Evolutionary conservation across 2,329 filamentous ascomycete species (phyloP).

Genomic region (Amylocarpus encephaloides): DNA sequence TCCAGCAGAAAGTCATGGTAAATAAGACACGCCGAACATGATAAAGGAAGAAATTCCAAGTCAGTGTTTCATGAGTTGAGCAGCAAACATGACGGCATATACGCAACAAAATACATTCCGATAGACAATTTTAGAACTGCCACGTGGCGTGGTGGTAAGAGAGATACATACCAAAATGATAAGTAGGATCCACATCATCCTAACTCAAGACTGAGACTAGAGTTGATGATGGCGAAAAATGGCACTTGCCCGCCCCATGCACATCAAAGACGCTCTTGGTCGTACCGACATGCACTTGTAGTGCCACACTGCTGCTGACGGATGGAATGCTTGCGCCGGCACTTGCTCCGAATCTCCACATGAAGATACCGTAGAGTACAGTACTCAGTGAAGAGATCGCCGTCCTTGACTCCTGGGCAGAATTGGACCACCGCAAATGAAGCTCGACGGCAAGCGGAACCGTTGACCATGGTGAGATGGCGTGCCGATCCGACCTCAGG

Average conservation of each 20-base stretch:
- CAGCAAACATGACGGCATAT: conserved; percentile 4
- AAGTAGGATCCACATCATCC: conserved; percentile 3
- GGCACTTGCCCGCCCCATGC: neutral
- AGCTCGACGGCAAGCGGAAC: too few relatives aligned
- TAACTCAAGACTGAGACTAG: neutral
- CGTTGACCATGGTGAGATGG: neutral
- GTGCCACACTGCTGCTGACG: neutral
- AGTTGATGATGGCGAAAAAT: neutral
- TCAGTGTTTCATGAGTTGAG: neutral
- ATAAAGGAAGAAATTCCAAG: neutral
- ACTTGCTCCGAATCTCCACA: neutral
- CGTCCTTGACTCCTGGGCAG: neutral
- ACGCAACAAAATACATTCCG: conserved; percentile 6
- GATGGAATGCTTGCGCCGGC: neutral
- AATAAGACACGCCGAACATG: neutral
- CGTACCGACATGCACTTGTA: neutral
- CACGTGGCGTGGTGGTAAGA: conserved; percentile 13
- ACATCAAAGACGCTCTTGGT: conserved; percentile 4
- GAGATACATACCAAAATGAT: conserved; percentile 6
- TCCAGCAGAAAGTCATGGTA: conserved; percentile 4
- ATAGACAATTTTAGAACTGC: conserved; percentile 5
- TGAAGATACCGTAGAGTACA: neutral
- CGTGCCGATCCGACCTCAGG: conserved; percentile 1
- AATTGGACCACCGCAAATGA: neutral
- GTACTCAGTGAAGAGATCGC: neutral